Base-by-base conservation (phyloP, 176 grass and related monocot species). In the Oryza glaberrima region DNA sequence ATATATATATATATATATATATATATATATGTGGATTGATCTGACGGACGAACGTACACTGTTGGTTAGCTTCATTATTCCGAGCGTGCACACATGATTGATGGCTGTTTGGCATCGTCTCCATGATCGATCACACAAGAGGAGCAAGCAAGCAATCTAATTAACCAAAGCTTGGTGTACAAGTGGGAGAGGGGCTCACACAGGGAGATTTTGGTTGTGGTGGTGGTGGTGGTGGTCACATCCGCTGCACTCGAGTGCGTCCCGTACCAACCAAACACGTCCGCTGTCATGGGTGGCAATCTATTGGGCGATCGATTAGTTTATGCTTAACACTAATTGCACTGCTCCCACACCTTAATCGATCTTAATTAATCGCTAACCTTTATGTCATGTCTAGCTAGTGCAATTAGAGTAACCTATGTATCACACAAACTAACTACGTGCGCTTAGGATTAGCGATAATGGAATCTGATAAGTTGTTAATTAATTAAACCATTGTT, bases 221-320 rank as follows among this genome's bases (percentile, higher is more conserved):
- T 76, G 85, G 20, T 81, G 85, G 20, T 81, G 87, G 28, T 28
- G 28, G 19, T 20, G 65, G 19, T 45, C 69, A 66, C 65, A 82
- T 82, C 51, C 1, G 7, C 35, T 48, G 61, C 63, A 35, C 87
- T 89, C 87, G 82, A 89, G 87, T 89, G 82, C 71, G 63, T 79
- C 87, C 71, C 87, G 4, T 75, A 85, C 77, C 87, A 65, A 89
- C 82, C 87, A 49, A 89, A 89, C 88, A 89, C 82, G 43, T 70
- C 82, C 77, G 64, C 52, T 85, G 77, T 76, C 82, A 28, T 36
- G 60, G 81, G 30, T 45, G 34, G 7, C 56, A 26, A 49, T 17
- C 52, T n/a, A 49, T 34, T 58, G 6, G 32, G 6, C 45, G 26
- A 46, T 73, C 19, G 12, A 73, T 82, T n/a, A 28, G 58, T 63